Evolutionary conservation across 352 stramenopile species (phyloP).

Genomic region (Phytopythium montanum): DNA sequence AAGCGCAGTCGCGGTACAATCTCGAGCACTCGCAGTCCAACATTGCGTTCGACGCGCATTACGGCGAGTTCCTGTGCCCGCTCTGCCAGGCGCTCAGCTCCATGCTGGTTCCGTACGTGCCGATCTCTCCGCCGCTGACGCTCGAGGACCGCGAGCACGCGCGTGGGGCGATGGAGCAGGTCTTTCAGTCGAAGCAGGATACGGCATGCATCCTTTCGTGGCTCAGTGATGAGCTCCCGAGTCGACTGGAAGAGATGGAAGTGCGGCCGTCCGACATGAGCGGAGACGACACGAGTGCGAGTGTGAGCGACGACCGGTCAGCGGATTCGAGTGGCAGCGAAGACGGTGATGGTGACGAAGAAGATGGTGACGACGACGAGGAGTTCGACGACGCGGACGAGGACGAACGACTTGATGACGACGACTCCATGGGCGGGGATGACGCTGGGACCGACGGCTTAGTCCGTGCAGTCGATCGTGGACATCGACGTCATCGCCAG

Average conservation of each 20-base stretch:
- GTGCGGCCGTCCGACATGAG: background rate
- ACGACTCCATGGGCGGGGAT: conserved; percentile 1
- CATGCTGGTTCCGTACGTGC: conserved; percentile 84
- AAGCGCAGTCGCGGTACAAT: conserved; percentile 63
- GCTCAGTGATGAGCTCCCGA: conserved; percentile 48
- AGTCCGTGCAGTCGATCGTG: background rate
- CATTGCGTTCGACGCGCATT: conserved; percentile 82
- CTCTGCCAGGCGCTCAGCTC: conserved; percentile 90
- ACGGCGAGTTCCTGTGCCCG: conserved; percentile 88
- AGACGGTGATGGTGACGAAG: conserved; percentile 12
- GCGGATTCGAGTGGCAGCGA: conserved; percentile 19
- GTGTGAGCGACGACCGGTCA: background rate
- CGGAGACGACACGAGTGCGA: background rate
- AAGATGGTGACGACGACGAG: conserved; percentile 4
- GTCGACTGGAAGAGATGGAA: conserved; percentile 30
- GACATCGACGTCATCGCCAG: conserved; percentile 3
- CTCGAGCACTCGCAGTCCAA: conserved; percentile 72
- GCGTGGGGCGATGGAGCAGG: conserved; percentile 61
- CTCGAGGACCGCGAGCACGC: conserved; percentile 50
- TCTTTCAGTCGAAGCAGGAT: conserved; percentile 75
- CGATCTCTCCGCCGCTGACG: conserved; percentile 50
- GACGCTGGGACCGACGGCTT: background rate
- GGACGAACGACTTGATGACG: conserved; percentile 9
- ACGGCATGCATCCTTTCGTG: conserved; percentile 60
- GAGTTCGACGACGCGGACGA: conserved; percentile 18